Evolutionary conservation across 805 yeast species (phyloP), one percentile per base, ranked within the genome.

Genomic region (Barnettozyma wickerhamii): DNA sequence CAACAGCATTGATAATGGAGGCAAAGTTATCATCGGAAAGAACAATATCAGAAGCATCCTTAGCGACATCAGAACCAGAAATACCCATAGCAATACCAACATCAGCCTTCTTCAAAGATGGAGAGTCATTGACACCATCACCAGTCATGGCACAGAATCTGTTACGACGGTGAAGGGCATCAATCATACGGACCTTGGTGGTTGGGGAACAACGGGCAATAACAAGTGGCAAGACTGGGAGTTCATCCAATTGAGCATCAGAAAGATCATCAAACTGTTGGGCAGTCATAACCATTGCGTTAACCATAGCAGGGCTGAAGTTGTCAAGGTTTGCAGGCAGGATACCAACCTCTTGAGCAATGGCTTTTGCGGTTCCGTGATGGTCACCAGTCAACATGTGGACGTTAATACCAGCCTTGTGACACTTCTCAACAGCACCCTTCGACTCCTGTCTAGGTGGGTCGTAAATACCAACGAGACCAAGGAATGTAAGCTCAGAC

Each of bases 51-150:
- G 84, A 72, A 6, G 89, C 88, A 58, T 83, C 87, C 59, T 84
- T 84, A 13, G 91, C 91, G 30, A 84, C 91, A 65, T 84, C 91
- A 10, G 86, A 79, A 5, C 91, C 91, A 46, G 81, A 75, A 64
- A 77, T 68, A 35, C 91, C 91, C 91, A 84, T 84, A 9, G 91
- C 88, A 59, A 84, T 82, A 49, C 91, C 91, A 41, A 84, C 86
- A 60, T 84, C 89, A 5, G 91, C 83, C 48, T 70, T 77, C 58
- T 83, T 83, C 62, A 84, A 67, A 27, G 84, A 75, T 19, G 91
- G 91, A 2, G 89, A 81, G 58, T 84, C 91, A 58, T 84, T 84
- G 33, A 84, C 90, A 48, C 91, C 91, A 59, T 84, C 91, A 47
- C 88, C 88, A 21, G 88, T 81, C 91, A 84, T 84, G 15, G 91